Conservation (phyloP, 106 monocot genomes). For the Vanilla planifolia region DNA sequence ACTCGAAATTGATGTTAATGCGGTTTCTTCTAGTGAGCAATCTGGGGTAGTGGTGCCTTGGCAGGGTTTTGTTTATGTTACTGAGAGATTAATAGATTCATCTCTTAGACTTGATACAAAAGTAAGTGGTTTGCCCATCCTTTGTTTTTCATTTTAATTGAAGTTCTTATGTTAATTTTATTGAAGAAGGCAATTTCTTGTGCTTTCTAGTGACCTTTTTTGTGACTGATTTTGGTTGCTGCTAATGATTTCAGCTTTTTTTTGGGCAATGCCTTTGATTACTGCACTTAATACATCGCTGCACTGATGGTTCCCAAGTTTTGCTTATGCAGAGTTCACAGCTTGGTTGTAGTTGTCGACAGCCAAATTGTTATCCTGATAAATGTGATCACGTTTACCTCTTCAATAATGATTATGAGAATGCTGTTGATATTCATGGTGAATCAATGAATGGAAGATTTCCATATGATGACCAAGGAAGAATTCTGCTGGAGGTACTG, state of each 20-base stretch:
- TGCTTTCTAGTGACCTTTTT: background rate
- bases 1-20: constrained; percentile 18
- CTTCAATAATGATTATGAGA: constrained; percentile 75
- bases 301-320: constrained; percentile 12
- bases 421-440: constrained; percentile 64
- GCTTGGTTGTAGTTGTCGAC: constrained; percentile 66
- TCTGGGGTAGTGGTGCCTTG: constrained; percentile 45
- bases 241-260: background rate
- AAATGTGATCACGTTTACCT: constrained; percentile 90
- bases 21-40: constrained; percentile 7
- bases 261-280: background rate
- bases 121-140: constrained; percentile 23
- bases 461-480: constrained; percentile 75
- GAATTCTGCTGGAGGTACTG: constrained; percentile 77
- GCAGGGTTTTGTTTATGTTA: constrained; percentile 66
- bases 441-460: constrained; percentile 69
- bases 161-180: background rate
- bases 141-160: background rate
- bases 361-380: constrained; percentile 45
- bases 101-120: constrained; percentile 46
- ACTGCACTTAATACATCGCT: background rate
- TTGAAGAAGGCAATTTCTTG: background rate
- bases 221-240: background rate
- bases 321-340: constrained; percentile 57
- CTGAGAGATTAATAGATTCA: constrained; percentile 61